Evolutionary conservation across 2,329 filamentous ascomycete species (phyloP).

Genomic region (Ophiostoma populinum): DNA sequence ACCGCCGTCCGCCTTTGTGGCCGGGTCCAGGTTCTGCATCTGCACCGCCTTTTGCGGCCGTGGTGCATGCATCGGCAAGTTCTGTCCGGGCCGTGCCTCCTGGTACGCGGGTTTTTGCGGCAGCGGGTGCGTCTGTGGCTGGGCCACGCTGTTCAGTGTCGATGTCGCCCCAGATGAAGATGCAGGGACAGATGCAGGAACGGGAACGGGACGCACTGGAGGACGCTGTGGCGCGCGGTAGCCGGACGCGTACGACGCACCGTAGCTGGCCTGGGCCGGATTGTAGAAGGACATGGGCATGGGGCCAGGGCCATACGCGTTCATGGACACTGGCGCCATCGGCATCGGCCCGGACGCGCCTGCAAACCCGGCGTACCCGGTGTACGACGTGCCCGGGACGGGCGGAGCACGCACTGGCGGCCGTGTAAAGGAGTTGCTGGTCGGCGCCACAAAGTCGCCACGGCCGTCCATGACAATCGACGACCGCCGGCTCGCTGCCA

Average conservation of each 20-base stretch:
- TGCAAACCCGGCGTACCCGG: neutral
- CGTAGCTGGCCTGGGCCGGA: no score
- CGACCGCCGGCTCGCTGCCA: constrained; percentile 77
- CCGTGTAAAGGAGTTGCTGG: constrained; percentile 59
- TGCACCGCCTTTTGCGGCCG: constrained; percentile 89
- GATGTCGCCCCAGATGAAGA: no score
- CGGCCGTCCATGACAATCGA: constrained; percentile 52
- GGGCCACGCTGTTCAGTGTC: constrained; percentile 34
- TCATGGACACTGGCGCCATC: no score
- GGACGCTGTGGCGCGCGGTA: no score
- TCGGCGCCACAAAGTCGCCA: constrained; percentile 63
- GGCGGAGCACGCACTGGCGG: constrained; percentile 30
- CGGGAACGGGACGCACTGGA: no score
- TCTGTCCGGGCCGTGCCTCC: constrained; percentile 33
- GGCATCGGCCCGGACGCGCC: no score
- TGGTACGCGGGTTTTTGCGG: constrained; percentile 40
- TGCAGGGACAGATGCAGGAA: no score
- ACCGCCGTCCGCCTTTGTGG: constrained; percentile 32
- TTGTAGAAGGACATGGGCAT: neutral
- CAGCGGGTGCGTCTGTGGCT: constrained; percentile 39
- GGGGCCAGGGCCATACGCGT: neutral
- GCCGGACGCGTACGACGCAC: no score
- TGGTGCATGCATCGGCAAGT: constrained; percentile 75
- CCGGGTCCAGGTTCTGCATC: constrained; percentile 80
- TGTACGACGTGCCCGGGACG: constrained; percentile 6